Base-by-base conservation (phyloP, 1,284 basidiomycete genomes). In the Vanrija sp. region DNA sequence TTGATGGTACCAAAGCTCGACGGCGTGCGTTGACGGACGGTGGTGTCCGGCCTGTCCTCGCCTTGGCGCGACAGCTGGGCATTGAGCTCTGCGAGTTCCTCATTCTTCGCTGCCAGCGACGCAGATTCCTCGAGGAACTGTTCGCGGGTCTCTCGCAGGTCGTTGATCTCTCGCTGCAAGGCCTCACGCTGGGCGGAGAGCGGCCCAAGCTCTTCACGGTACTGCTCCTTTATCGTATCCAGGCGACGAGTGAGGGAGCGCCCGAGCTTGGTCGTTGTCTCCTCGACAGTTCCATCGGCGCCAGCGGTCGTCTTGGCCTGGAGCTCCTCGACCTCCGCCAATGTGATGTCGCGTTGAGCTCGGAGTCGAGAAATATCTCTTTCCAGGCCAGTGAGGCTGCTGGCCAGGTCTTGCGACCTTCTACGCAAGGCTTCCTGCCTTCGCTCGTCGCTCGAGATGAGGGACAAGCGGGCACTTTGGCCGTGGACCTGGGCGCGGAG, bases 291-390 rank as follows among this genome's bases (percentile, higher is more conserved):
- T 31, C 58, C 48, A 22, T 23, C 25, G 22, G 24, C 31, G 27
- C 35, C 37, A 23, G 45, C 47, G 31, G 41, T 41, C 24, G 43
- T 52, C 38, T 53, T 51, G 18, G 47, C 83, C 23, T 85, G 82
- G 20, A 98, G 80, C 75, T 97, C 91, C 67, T 95, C 93, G 19
- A 97, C 85, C 71, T 98, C 95, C 2, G 92, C 93, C 51, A 96
- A 76, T 9, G 88, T 84, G 77, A 98, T 83, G 66, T 98, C 95
- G 20, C 95, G 82, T 75, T 98, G 89, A 0, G 86, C 88, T 65
- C 84, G 87, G 51, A 98, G 78, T 64, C 87, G 87, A 18, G 91
- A 90, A 19, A 98, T 78, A 68, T 96, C 88, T 51, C 83, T 83
- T 76, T 95, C 90, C 56, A 98, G 81, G 3, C 82, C 85, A 46